Conservation (phyloP, 768 basidiomycete genomes). For the Leccinum olivaceopallidum region DNA sequence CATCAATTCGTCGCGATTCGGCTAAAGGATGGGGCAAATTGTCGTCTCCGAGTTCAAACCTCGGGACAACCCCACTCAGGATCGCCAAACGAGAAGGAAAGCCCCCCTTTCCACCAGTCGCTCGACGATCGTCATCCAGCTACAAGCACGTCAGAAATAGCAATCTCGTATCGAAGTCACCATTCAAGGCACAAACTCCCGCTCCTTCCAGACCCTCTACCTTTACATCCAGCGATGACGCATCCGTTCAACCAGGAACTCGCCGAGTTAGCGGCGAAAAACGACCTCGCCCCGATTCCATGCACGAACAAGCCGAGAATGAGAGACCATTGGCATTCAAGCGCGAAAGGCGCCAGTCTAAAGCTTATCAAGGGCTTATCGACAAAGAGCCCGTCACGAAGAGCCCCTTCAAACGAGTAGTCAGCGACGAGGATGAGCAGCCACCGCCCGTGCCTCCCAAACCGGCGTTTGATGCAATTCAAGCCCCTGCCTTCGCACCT, state of each 20-base stretch:
- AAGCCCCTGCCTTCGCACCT: conserved; percentile 12
- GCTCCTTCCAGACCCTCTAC: conserved; percentile 39
- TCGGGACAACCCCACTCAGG: conserved; percentile 61
- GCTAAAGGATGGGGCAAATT: conserved; percentile 63
- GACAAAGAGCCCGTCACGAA: conserved; percentile 79
- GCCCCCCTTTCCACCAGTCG: conserved; percentile 49
- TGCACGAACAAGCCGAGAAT: conserved; percentile 71
- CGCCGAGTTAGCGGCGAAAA: conserved; percentile 76
- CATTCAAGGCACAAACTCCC: conserved; percentile 71
- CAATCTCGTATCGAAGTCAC: conserved; percentile 83
- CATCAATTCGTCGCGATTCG: conserved; percentile 61
- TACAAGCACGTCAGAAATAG: conserved; percentile 77
- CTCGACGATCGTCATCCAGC: conserved; percentile 73
- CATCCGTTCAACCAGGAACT: conserved; percentile 16
- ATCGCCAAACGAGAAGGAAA: conserved; percentile 69
- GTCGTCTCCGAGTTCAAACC: conserved; percentile 31
- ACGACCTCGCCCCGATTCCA: conserved; percentile 68
- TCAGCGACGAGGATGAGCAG: conserved; percentile 29
- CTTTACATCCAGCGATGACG: conserved; percentile 11
- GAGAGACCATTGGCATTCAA: conserved; percentile 71
- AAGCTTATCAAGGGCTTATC: conserved; percentile 68
- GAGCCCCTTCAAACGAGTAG: conserved; percentile 66
- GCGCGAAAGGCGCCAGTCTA: conserved; percentile 73
- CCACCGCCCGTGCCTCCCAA: conserved; percentile 33
- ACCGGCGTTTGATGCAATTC: conserved; percentile 1